Conservation (phyloP, 805 yeast species). For the Suhomyces emberorum region DNA sequence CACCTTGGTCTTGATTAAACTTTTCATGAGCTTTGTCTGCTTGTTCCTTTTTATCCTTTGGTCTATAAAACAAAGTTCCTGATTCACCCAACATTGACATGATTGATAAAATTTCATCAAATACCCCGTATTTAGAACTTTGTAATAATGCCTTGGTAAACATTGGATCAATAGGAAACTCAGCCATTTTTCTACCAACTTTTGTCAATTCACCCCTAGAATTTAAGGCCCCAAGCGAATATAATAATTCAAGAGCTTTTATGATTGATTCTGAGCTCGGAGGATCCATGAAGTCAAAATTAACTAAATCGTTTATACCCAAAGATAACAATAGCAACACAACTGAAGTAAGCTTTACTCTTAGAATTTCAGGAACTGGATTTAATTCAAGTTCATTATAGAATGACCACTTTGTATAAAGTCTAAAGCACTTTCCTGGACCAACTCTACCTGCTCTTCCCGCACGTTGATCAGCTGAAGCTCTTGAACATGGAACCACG, state of each 20-base stretch:
- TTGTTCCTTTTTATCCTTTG: slow-evolving; percentile 59
- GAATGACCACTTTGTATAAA: slow-evolving; percentile 82
- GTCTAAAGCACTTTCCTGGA: slow-evolving; percentile 57
- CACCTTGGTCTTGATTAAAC: slow-evolving; percentile 62
- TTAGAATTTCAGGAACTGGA: slow-evolving; percentile 88
- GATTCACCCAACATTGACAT: slow-evolving; percentile 83
- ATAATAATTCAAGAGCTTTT: slow-evolving; percentile 76
- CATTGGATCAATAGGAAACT: slow-evolving; percentile 90
- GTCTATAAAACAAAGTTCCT: slow-evolving; percentile 64
- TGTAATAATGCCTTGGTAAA: slow-evolving; percentile 71
- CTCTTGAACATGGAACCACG: slow-evolving; percentile 44
- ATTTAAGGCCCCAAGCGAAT: slow-evolving; percentile 82
- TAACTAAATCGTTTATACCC: slow-evolving; percentile 78
- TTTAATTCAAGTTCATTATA: slow-evolving; percentile 70
- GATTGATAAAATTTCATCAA: slow-evolving; percentile 66
- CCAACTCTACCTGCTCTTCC: slow-evolving; percentile 49
- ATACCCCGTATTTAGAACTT: slow-evolving; percentile 59
- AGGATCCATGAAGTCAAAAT: slow-evolving; percentile 87
- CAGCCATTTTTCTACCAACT: slow-evolving; percentile 82
- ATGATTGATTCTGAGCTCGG: slow-evolving; percentile 75
- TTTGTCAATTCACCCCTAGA: slow-evolving; percentile 74
- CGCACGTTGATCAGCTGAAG: slow-evolving; percentile 46
- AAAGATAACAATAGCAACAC: slow-evolving; percentile 74
- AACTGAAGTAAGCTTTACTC: slow-evolving; percentile 77
- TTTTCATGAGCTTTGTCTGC: slow-evolving; percentile 63